Evolutionary conservation across 192 early-diverging fungal species (phyloP), one percentile per base, ranked within the genome.

Genomic region (Coemansia sp.): DNA sequence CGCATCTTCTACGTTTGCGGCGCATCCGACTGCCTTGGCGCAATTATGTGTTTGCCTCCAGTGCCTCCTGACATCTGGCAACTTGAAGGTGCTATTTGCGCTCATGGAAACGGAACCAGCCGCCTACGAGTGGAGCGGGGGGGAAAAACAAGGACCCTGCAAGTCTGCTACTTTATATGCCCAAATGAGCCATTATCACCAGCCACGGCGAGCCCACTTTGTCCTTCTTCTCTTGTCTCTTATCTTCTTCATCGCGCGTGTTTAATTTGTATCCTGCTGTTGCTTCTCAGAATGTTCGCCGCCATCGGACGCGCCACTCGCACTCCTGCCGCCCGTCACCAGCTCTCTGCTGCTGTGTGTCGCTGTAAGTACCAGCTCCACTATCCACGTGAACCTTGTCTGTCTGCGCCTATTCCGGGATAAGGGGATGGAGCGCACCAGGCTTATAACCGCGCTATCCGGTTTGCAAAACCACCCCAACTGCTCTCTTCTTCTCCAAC

Each of bases 291-390:
- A 57, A 79, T 80, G 76, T 70, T 80, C 53, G 63, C 76, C 27
- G 76, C 71, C 42, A 58, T 80, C n/a, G 60, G 70, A 22, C 70
- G 76, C 18, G 52, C 56, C 53, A 61, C 64, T 22, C 76, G 70
- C 57, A 38, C 67, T 2, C 76, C 70, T 7, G 67, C 46, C 3
- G 53, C 53, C 37, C 42, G 63, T 53, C 54, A 61, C 19, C 36
- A 63, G 15, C 43, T 72, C 36, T 44, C 63, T n/a, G 42, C 48
- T 14, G 38, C 63, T 10, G 58, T 54, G 4, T 63, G 58, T 56
- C 32, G 52, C 32, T 65, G 63, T 65, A 65, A 50, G 63, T 65
- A 57, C 21, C 32, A 8, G 12, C 18, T 18, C n/a, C 40, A 40
- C 19, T 48, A 18, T 8, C 15, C 32, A 5, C 32, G 10, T 60